phyloP scores from a whole-genome alignment of 495 filamentous ascomycete genomes.

The Tuber calosporum region DNA sequence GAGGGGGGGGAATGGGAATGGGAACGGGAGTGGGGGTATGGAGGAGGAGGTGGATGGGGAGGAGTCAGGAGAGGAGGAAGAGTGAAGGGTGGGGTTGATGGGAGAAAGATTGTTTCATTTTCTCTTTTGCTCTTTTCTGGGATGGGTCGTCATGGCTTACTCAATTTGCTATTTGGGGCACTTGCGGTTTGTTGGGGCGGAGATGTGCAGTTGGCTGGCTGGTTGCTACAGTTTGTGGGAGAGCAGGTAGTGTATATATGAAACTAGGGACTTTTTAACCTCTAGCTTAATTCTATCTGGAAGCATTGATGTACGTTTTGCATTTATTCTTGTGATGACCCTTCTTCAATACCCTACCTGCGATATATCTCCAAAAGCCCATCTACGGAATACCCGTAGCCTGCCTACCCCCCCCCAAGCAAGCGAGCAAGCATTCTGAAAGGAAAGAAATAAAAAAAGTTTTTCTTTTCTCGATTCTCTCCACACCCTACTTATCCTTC shows the following conservation, averaged over 20 bases:
- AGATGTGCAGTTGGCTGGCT: not conserved
- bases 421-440: not conserved
- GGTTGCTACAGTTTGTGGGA: not conserved
- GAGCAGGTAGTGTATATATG: not conserved
- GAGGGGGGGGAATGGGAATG: not conserved
- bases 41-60: not conserved
- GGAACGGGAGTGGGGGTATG: no score
- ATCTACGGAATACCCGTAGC: not conserved
- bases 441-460: not conserved
- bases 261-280: not conserved
- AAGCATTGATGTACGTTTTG: not conserved
- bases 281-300: not conserved
- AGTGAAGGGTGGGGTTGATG: not conserved
- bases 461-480: not conserved
- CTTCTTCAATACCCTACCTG: not conserved
- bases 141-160: not conserved
- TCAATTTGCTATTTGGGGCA: not conserved
- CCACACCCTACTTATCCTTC: slow-evolving; percentile 1
- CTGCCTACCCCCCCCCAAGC: not conserved
- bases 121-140: not conserved
- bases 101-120: not conserved
- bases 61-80: no score
- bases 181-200: not conserved
- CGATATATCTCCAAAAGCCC: not conserved
- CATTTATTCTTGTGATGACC: not conserved